phyloP scores from a whole-genome alignment of 2,329 filamentous ascomycete species.

The Pseudogymnoascus pannorum region DNA sequence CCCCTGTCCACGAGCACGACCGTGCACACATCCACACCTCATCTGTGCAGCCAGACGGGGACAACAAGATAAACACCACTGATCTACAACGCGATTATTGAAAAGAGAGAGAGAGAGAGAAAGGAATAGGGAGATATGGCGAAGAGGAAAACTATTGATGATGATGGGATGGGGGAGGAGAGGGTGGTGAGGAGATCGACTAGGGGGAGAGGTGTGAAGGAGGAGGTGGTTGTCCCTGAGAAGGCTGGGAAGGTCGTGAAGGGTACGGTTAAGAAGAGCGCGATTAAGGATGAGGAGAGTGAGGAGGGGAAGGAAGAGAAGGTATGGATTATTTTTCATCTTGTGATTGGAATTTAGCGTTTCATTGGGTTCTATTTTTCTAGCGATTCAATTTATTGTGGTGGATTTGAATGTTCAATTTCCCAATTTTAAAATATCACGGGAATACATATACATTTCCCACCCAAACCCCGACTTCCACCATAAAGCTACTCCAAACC shows the following conservation, averaged over 20 bases:
- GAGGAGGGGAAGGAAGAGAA: neutral
- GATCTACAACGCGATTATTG: neutral
- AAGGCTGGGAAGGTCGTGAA: conserved; percentile 17
- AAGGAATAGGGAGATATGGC: too few relatives aligned
- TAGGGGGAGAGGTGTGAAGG: neutral
- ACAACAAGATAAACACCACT: neutral
- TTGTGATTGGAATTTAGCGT: neutral
- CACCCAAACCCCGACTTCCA: neutral
- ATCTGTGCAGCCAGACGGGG: neutral
- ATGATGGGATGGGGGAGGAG: neutral
- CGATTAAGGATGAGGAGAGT: conserved; percentile 34
- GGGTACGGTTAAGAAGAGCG: conserved; percentile 39
- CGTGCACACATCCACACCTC: neutral
- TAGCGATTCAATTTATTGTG: too few relatives aligned
- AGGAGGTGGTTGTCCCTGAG: neutral
- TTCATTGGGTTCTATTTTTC: neutral
- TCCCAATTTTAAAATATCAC: neutral
- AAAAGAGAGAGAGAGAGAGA: neutral
- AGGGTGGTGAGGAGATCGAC: neutral
- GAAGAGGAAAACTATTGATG: neutral
- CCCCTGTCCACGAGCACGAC: neutral
- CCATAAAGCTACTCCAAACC: neutral
- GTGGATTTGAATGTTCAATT: neutral
- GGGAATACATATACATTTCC: neutral
- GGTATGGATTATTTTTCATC: neutral